A percentile compares a stretch with the other conserved stretches of the same genome.
phyloP scores from a whole-genome alignment of 345 rosid genomes.

The Capsella bursapastoris region DNA sequence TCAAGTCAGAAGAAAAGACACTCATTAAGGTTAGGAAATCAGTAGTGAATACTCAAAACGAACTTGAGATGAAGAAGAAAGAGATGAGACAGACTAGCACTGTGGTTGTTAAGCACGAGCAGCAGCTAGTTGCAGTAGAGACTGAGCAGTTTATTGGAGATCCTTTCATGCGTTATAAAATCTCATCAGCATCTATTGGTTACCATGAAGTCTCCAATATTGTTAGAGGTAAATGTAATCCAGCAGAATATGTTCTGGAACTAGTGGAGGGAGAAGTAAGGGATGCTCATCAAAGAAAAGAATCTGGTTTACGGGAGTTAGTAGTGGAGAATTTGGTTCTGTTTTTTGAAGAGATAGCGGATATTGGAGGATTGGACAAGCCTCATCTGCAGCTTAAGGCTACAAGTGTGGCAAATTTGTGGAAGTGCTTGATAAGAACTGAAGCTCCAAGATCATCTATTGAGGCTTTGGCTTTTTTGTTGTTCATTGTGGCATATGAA shows the following conservation, averaged over 20 bases:
- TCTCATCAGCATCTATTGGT: not conserved
- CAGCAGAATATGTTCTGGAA: slow-evolving; percentile 5
- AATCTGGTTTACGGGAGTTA: not conserved
- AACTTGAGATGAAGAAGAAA: slow-evolving; percentile 21
- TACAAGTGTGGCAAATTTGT: not conserved
- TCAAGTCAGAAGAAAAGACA: slow-evolving; percentile 18
- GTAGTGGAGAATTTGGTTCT: slow-evolving; percentile 15
- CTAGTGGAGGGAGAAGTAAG: slow-evolving; percentile 6
- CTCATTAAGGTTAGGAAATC: slow-evolving; percentile 5
- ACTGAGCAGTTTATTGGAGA: slow-evolving; percentile 1
- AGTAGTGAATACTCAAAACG: not conserved
- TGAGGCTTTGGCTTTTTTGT: slow-evolving; percentile 26
- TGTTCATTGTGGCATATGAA: slow-evolving; percentile 6
- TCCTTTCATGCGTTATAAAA: not conserved
- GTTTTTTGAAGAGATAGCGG: not conserved
- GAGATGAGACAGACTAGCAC: slow-evolving; percentile 13
- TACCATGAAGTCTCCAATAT: not conserved
- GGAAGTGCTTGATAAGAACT: not conserved
- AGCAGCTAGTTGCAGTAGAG: not conserved
- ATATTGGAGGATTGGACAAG: not conserved
- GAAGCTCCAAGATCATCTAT: slow-evolving; percentile 22
- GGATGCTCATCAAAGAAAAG: not conserved
- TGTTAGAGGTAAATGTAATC: not conserved
- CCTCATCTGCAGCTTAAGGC: slow-evolving; percentile 3
- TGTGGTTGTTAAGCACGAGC: slow-evolving; percentile 25